Conservation (phyloP, 768 basidiomycete species). For the Terana coerulea region DNA sequence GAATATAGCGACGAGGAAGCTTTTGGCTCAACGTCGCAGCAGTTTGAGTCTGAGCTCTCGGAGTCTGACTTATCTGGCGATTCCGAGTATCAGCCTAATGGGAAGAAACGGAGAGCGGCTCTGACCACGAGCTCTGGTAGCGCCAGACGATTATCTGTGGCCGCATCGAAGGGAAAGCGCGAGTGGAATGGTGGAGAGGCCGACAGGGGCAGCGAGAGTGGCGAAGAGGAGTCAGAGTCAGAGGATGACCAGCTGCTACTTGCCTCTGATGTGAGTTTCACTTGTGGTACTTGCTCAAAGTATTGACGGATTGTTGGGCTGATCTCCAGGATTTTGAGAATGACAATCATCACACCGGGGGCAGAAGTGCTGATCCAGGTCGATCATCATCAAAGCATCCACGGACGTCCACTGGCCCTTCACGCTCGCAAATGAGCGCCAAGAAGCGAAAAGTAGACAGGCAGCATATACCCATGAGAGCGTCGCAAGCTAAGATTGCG, state of each 20-base stretch:
- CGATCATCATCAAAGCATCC: neutral
- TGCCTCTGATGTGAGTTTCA: slow-evolving; percentile 46
- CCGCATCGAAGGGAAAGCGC: slow-evolving; percentile 10
- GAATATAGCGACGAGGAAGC: slow-evolving; percentile 39
- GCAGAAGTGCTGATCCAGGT: neutral
- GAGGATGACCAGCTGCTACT: slow-evolving; percentile 64
- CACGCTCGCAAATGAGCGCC: neutral
- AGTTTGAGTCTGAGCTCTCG: slow-evolving; percentile 11
- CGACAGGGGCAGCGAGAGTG: slow-evolving; percentile 18
- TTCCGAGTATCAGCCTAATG: slow-evolving; percentile 13
- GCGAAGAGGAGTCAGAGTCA: slow-evolving; percentile 24
- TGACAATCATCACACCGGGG: neutral
- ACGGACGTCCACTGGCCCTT: neutral
- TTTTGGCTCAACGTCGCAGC: slow-evolving; percentile 12
- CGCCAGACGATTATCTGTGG: neutral
- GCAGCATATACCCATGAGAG: neutral
- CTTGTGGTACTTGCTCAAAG: no score
- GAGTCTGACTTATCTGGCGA: slow-evolving; percentile 13
- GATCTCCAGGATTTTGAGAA: no score
- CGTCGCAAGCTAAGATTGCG: neutral
- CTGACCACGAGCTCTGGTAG: slow-evolving; percentile 9
- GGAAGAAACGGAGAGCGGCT: slow-evolving; percentile 30
- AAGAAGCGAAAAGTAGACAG: slow-evolving; percentile 23
- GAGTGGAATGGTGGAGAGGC: slow-evolving; percentile 1
- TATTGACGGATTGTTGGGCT: no score